A percentile compares a stretch with the other conserved stretches of the same genome.
These are phyloP conservation scores for Pseudogymnoascus pannorum DNA, from an alignment of 2,329 filamentous ascomycete genomes.

Conservation along the genomic window DNA sequence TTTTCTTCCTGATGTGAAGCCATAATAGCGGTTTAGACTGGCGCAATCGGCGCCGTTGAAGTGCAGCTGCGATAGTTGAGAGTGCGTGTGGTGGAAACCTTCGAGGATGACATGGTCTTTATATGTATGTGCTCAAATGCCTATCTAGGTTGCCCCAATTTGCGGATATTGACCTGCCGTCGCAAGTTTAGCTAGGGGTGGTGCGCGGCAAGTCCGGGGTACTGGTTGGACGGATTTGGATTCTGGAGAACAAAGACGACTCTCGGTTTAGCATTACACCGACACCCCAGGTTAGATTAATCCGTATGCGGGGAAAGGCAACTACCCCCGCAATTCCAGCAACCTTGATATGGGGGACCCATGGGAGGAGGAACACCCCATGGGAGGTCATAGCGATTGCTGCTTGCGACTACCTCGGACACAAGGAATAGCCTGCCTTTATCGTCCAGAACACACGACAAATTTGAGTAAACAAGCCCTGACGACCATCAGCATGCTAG, in stretches of 20 bases:
- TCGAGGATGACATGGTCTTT: neutral
- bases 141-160: neutral
- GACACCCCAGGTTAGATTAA: neutral
- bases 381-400: neutral
- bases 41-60: neutral
- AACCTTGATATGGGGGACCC: neutral
- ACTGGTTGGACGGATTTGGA: neutral
- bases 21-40: neutral
- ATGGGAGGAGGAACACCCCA: neutral
- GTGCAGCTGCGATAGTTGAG: neutral
- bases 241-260: neutral
- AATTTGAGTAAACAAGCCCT: neutral
- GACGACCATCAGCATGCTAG: neutral
- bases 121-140: neutral
- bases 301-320: neutral
- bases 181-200: neutral
- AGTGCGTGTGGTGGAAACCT: neutral
- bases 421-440: neutral
- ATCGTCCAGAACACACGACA: neutral
- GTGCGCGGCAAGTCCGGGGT: neutral
- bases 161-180: neutral
- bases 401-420: neutral
- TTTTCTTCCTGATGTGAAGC: conserved; percentile 5
- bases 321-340: neutral
- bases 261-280: conserved; percentile 3